Conservation (phyloP, 2,329 filamentous ascomycete species). For the Botrytis elliptica region DNA sequence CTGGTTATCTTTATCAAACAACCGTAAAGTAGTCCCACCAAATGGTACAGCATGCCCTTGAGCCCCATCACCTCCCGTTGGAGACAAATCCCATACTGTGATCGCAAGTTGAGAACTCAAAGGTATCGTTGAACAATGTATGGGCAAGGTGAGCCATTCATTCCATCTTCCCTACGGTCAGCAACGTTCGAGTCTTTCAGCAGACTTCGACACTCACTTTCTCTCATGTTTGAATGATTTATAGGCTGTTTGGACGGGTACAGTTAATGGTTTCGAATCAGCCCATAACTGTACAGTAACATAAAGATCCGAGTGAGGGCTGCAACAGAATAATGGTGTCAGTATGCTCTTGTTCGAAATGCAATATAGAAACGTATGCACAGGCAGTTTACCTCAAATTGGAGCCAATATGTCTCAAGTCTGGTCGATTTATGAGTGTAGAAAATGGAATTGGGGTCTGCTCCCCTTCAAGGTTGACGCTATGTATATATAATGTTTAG, state of each 20-base stretch:
- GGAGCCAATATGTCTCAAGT: conserved; percentile 83
- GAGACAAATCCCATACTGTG: conserved; percentile 92
- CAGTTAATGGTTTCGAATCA: conserved; percentile 89
- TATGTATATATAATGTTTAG: conserved; percentile 42
- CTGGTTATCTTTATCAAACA: conserved; percentile 94
- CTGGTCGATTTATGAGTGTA: conserved; percentile 72
- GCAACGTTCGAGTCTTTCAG: conserved; percentile 2
- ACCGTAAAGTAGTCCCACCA: conserved; percentile 83
- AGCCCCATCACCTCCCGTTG: conserved; percentile 67
- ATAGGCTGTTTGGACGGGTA: conserved; percentile 89
- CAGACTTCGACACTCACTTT: conserved; percentile 44
- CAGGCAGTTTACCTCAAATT: conserved; percentile 60
- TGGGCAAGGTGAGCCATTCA: conserved; percentile 89
- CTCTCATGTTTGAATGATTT: conserved; percentile 79
- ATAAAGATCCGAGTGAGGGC: conserved; percentile 83
- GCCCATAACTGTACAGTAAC: conserved; percentile 93
- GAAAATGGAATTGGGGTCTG: conserved; percentile 75
- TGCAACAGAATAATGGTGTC: conserved; percentile 42
- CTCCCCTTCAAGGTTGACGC: conserved; percentile 74
- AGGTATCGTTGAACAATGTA: conserved; percentile 80
- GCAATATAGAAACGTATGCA: neutral
- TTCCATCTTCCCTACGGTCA: conserved; percentile 70
- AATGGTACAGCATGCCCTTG: conserved; percentile 83
- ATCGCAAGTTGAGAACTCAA: conserved; percentile 82
- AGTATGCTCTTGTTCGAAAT: neutral